Percentiles rank a stretch among this genome's conserved stretches.
Conservation (phyloP, 495 filamentous ascomycete genomes). For the Hypoxylon cercidicola region DNA sequence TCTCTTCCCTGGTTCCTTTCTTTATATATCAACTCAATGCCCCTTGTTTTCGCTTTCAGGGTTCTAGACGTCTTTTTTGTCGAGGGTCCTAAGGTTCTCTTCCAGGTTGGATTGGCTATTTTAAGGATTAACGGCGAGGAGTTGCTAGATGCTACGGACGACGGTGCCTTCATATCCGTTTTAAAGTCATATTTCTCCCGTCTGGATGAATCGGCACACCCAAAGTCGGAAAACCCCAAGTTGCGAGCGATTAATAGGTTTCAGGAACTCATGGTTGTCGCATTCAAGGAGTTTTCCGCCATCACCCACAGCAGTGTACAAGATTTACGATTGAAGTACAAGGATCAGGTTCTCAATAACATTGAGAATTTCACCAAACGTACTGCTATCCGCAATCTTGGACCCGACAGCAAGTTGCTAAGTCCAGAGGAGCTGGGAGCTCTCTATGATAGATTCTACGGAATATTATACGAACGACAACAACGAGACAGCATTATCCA, state of each 20-base stretch:
- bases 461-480: slow-evolving; percentile 88
- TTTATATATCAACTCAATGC: slow-evolving; percentile 99
- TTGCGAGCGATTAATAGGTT: slow-evolving; percentile 92
- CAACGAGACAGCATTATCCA: slow-evolving; percentile 81
- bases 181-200: slow-evolving; percentile 94
- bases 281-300: slow-evolving; percentile 95
- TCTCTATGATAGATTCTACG: slow-evolving; percentile 93
- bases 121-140: slow-evolving; percentile 98
- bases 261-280: slow-evolving; percentile 98
- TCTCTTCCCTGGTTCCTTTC: slow-evolving; percentile 98
- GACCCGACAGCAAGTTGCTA: slow-evolving; percentile 91
- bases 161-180: slow-evolving; percentile 95
- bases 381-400: slow-evolving; percentile 94
- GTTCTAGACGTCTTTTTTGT: slow-evolving; percentile 98
- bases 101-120: slow-evolving; percentile 95
- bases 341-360: slow-evolving; percentile 85
- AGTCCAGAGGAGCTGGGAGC: slow-evolving; percentile 85
- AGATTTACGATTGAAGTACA: slow-evolving; percentile 90
- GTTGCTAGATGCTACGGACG: slow-evolving; percentile 92
- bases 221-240: slow-evolving; percentile 92
- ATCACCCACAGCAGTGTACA: slow-evolving; percentile 93
- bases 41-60: slow-evolving; percentile 93
- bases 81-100: slow-evolving; percentile 95
- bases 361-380: slow-evolving; percentile 98
- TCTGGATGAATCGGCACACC: slow-evolving; percentile 94